phyloP scores from a whole-genome alignment of 176 grass and related monocot genomes.

The Phyllostachys edulis region DNA sequence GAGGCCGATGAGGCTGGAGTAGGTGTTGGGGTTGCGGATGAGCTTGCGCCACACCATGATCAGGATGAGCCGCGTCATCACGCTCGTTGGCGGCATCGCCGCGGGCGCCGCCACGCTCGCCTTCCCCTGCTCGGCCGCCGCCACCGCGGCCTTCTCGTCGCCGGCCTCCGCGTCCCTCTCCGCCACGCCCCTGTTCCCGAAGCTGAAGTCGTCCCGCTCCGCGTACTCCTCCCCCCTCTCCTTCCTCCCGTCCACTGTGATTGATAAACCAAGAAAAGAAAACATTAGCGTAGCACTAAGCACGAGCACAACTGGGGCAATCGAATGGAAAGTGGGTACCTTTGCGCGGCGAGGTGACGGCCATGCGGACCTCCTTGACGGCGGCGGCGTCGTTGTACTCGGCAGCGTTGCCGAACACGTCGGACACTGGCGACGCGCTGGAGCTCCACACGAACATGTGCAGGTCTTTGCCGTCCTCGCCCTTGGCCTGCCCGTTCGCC shows the following conservation, averaged over 20 bases:
- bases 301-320: background rate
- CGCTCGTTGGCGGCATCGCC: constrained; percentile 89
- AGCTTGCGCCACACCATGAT: constrained; percentile 99
- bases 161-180: constrained; percentile 58
- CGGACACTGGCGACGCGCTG: constrained; percentile 94
- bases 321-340: constrained; percentile 22
- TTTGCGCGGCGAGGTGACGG: constrained; percentile 80
- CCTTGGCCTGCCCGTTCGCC: constrained; percentile 68
- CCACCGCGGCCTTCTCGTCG: constrained; percentile 58
- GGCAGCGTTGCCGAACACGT: constrained; percentile 78
- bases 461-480: constrained; percentile 89
- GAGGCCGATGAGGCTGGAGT: constrained; percentile 92
- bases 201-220: constrained; percentile 89
- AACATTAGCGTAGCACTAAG: background rate
- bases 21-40: constrained; percentile 98
- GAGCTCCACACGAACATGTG: constrained; percentile 99
- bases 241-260: constrained; percentile 61
- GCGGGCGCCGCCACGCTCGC: constrained; percentile 9
- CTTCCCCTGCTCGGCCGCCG: constrained; percentile 13
- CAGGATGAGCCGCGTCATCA: constrained; percentile 93
- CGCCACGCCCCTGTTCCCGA: constrained; percentile 51
- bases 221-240: constrained; percentile 51
- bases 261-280: background rate
- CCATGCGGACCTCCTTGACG: constrained; percentile 70
- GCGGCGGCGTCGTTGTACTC: constrained; percentile 62